Base-by-base conservation (phyloP, 768 basidiomycete genomes). In the Psilocybe cyanescens region DNA sequence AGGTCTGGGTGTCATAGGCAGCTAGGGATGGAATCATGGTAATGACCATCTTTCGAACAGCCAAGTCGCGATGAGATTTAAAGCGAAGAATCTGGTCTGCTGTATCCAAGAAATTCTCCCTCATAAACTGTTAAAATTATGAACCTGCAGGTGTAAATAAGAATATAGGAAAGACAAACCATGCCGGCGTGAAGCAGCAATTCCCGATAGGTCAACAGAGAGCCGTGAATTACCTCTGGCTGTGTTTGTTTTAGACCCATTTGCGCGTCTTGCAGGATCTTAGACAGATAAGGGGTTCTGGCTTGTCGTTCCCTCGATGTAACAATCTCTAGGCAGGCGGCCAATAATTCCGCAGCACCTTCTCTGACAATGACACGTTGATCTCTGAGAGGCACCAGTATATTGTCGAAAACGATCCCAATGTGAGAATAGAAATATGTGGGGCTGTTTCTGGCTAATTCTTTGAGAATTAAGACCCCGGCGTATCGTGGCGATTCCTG, bases 21-120 rank as follows among this genome's bases (percentile, higher is more conserved):
- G 96, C 97, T 63, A 99, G 86, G 4, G 93, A 92, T 0, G 97
- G 97, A 48, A 99, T 95, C 70, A 99, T 87, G 7, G 92, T 91
- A 70, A 99, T 95, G 61, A 99, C 96, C 79, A 94, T 95, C 74
- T 93, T 92, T 47, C 95, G 88, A 61, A 99, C 91, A 41, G 94
- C 85, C 17, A 85, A 78, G 68, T 99, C 97, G 64, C 94, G 85
- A 72, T 94, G 91, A 8, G 90, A 85, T 73, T 89, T 90, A 81
- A 96, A 97, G 39, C 87, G 85, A 30, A 99, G 81, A 50, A 98
- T 93, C 65, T 92, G 88, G 57, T 98, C 96, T 61, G 94, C 94
- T 6, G 93, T 90, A 65, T 92, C 90, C 48, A 91, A 73, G 71
- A 94, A 99, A 53, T 84, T 87, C 68, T 95, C 92, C 64, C 84